Base-by-base conservation (phyloP, 176 grass and related monocot genomes). In the Lolium perenne region DNA sequence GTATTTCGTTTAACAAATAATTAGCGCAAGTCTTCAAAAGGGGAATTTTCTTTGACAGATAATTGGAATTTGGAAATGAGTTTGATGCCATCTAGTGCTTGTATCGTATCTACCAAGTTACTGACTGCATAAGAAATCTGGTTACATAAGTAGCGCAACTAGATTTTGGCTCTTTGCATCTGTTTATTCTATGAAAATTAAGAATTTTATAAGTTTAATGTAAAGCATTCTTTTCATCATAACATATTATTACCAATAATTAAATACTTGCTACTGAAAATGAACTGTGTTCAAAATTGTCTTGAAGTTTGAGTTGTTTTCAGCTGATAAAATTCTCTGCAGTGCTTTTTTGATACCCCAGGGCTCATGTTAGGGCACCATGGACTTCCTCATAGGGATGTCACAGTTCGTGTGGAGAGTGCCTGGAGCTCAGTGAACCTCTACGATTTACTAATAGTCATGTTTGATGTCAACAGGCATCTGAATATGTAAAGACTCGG, bases 331-430 rank as follows among this genome's bases (percentile, higher is more conserved):
- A 86, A 69, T 82, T 83, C 15, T 78, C 54, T 80, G 50, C 90
- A 98, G 96, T 98, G 93, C 74, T 98, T 98, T 29, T 98, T 98
- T 94, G 96, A 98, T 63, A 98, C 93, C 49, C 96, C 96, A 86
- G 96, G 96, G 20, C 89, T 95, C 74, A 91, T 95, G 89, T 84
- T 98, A 71, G 96, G 92, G 75, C 92, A 95, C 86, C 88, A 95
- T 88, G 96, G 92, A 85, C 85, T 95, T 62, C 96, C 96, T 77
- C 75, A 92, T 69, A 87, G 90, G 75, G 96, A 95, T 92, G 86
- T 98, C 65, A 91, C 80, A 16, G 88, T 98, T 90, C 93, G 96
- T 84, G 93, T 95, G 57, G 88, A 95, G 85, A 98, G 93, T 89
- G 96, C 92, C 65, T 98, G 96, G 96, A 94, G 86, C 74, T 94